These are phyloP conservation scores for Wakefieldia striispora DNA, from an alignment of 768 basidiomycete genomes.

Conservation along the genomic window DNA sequence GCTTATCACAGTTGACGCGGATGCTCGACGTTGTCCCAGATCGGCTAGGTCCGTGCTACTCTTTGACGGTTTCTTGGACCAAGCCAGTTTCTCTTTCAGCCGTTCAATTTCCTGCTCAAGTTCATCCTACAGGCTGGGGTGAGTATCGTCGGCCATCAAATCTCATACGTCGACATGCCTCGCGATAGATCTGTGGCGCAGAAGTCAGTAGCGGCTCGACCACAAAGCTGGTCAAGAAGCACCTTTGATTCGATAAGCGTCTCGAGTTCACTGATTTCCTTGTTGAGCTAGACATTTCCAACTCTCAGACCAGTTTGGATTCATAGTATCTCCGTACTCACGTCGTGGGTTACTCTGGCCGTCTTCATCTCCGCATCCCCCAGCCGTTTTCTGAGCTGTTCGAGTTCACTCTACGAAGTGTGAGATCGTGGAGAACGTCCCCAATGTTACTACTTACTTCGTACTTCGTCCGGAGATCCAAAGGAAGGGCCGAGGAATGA, in stretches of 20 bases:
- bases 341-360: slow-evolving; percentile 66
- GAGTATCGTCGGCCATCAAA: slow-evolving; percentile 1
- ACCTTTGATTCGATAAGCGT: slow-evolving; percentile 94
- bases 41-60: slow-evolving; percentile 41
- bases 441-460: slow-evolving; percentile 43
- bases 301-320: background rate
- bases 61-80: slow-evolving; percentile 55
- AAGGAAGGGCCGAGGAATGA: slow-evolving; percentile 10
- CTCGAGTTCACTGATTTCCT: slow-evolving; percentile 91
- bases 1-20: slow-evolving; percentile 24
- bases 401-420: slow-evolving; percentile 53
- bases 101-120: slow-evolving; percentile 82
- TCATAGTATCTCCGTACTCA: slow-evolving; percentile 32
- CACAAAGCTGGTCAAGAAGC: slow-evolving; percentile 3
- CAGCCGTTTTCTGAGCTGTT: slow-evolving; percentile 67
- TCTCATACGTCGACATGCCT: slow-evolving; percentile 41
- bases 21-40: slow-evolving; percentile 21
- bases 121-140: slow-evolving; percentile 57
- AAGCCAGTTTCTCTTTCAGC: slow-evolving; percentile 66
- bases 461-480: slow-evolving; percentile 44
- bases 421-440: background rate
- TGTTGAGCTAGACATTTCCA: slow-evolving; percentile 60
- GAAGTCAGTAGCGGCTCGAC: slow-evolving; percentile 3
- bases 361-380: slow-evolving; percentile 74
- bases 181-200: slow-evolving; percentile 70